Conservation (phyloP, 768 basidiomycete species). For the Amanita fuliginea region DNA sequence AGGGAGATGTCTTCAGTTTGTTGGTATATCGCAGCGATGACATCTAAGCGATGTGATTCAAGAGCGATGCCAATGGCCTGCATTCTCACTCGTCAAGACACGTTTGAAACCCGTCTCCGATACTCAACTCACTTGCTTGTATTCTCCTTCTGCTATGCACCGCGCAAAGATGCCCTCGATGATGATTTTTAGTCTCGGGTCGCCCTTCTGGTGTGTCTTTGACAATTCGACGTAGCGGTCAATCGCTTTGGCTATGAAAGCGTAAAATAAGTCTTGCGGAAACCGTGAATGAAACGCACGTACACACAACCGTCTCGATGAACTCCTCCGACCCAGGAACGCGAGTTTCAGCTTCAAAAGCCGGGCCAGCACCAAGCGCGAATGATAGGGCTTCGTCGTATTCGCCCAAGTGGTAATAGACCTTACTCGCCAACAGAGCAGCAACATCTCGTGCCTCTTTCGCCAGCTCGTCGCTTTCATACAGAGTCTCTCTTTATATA, state of each 20-base stretch:
- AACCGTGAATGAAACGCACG: constrained; percentile 21
- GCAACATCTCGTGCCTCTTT: constrained; percentile 70
- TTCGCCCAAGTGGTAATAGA: constrained; percentile 94
- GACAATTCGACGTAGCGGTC: constrained; percentile 77
- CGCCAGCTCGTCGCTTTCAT: constrained; percentile 73
- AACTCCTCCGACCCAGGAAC: constrained; percentile 69
- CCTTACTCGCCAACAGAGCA: constrained; percentile 91
- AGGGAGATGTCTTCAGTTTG: constrained; percentile 66
- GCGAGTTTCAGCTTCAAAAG: constrained; percentile 70
- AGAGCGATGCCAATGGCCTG: constrained; percentile 94
- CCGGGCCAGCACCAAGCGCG: constrained; percentile 80
- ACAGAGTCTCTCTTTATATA: constrained; percentile 66
- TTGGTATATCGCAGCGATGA: constrained; percentile 70
- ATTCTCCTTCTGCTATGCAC: constrained; percentile 83
- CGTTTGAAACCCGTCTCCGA: constrained; percentile 6
- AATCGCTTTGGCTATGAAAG: constrained; percentile 75
- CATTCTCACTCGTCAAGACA: constrained; percentile 3
- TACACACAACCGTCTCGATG: constrained; percentile 90
- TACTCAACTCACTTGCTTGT: constrained; percentile 57
- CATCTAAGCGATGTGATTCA: constrained; percentile 80
- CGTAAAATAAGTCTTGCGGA: constrained; percentile 1
- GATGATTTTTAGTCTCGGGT: constrained; percentile 68
- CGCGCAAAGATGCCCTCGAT: constrained; percentile 84
- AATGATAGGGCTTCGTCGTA: constrained; percentile 94
- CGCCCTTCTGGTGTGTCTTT: constrained; percentile 57